phyloP scores from a whole-genome alignment of 176 grass and related monocot genomes.

The Leersia perrieri region DNA sequence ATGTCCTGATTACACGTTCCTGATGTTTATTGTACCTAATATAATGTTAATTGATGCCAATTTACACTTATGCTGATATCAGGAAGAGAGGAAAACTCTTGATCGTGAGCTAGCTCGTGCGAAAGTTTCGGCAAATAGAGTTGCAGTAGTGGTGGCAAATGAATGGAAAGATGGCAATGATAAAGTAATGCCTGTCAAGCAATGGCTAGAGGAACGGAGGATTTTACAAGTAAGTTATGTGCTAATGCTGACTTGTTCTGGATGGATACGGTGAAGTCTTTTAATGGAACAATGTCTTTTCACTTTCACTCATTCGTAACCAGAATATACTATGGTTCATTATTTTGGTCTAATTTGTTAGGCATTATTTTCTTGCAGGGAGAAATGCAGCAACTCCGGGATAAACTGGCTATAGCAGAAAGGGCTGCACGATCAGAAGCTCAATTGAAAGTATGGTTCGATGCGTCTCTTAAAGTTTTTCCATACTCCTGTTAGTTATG shows the following conservation, averaged over 20 bases:
- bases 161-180: constrained; percentile 99
- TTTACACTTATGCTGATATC: constrained; percentile 33
- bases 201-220: constrained; percentile 94
- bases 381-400: constrained; percentile 96
- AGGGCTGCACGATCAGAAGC: constrained; percentile 86
- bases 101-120: constrained; percentile 91
- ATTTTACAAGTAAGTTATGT: constrained; percentile 66
- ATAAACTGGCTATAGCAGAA: constrained; percentile 91
- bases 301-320: background rate
- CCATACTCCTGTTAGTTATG: background rate
- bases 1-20: constrained; percentile 20
- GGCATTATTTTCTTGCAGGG: constrained; percentile 47
- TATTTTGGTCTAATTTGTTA: constrained; percentile 18
- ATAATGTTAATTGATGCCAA: constrained; percentile 12
- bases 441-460: constrained; percentile 67
- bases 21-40: constrained; percentile 17
- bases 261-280: background rate
- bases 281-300: background rate
- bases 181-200: constrained; percentile 99
- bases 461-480: background rate
- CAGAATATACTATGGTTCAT: background rate
- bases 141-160: constrained; percentile 98
- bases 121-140: constrained; percentile 93
- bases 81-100: constrained; percentile 98
- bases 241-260: background rate